These are phyloP conservation scores for Porcisia deanei DNA, from an alignment of 208 protist species.

Conservation along the genomic window DNA sequence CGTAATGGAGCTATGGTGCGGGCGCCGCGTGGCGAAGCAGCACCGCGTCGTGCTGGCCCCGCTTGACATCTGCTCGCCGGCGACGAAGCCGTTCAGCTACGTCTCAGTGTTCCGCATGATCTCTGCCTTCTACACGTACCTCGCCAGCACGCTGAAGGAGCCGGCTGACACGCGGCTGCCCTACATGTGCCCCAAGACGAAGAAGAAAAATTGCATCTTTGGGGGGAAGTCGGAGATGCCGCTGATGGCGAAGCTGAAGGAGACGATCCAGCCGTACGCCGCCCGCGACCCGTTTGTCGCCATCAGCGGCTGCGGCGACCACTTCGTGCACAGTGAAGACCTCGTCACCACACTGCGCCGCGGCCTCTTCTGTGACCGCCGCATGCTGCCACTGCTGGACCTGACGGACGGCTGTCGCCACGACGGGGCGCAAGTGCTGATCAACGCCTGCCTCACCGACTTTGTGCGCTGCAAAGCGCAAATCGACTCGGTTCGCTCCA, in stretches of 20 bases:
- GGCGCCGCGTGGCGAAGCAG: constrained; percentile 38
- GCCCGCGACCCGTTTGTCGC: constrained; percentile 86
- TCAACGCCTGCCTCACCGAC: constrained; percentile 87
- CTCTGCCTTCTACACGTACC: constrained; percentile 78
- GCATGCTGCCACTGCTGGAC: constrained; percentile 81
- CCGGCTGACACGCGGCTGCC: constrained; percentile 54
- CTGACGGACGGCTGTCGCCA: constrained; percentile 82
- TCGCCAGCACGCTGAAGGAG: constrained; percentile 48
- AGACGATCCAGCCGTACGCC: constrained; percentile 57
- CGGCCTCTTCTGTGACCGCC: constrained; percentile 83
- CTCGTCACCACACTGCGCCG: constrained; percentile 79
- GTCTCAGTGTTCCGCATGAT: constrained; percentile 60
- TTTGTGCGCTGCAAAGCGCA: constrained; percentile 85
- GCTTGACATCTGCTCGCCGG: constrained; percentile 46
- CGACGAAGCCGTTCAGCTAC: constrained; percentile 52
- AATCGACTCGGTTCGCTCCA: constrained; percentile 73
- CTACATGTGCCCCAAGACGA: constrained; percentile 64
- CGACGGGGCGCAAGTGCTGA: constrained; percentile 82
- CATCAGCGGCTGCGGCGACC: constrained; percentile 83
- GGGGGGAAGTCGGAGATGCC: constrained; percentile 40
- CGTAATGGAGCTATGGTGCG: constrained; percentile 60
- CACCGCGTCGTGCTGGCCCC: constrained; percentile 83
- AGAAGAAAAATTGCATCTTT: constrained; percentile 70
- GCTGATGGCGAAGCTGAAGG: constrained; percentile 52
- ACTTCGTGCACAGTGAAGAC: constrained; percentile 81